Evolutionary conservation across 2,329 filamentous ascomycete genomes (phyloP).

Genomic region (Paraphaeosphaeria minitans): DNA sequence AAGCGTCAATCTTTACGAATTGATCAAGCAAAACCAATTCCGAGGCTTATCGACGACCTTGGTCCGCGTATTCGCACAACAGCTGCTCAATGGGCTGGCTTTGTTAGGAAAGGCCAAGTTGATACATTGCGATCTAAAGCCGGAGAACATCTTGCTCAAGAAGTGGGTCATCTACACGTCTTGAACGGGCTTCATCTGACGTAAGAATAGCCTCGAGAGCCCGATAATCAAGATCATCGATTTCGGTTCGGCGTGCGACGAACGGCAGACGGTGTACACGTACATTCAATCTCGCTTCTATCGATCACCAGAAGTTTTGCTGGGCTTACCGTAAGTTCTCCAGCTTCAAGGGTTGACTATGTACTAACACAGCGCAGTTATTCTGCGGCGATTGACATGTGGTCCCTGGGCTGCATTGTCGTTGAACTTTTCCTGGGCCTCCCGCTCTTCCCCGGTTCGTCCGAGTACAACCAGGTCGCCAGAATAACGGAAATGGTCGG

Average conservation of each 20-base stretch:
- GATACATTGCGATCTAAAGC: constrained; percentile 98
- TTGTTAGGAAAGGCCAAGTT: constrained; percentile 93
- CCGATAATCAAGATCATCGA: constrained; percentile 99
- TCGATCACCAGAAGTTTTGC: constrained; percentile 89
- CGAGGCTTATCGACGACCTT: constrained; percentile 94
- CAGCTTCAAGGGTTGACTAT: not conserved
- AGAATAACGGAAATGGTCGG: constrained; percentile 98
- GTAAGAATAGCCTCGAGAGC: constrained; percentile 73
- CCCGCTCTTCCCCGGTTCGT: constrained; percentile 93
- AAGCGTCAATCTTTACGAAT: constrained; percentile 95
- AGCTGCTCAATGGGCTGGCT: constrained; percentile 88
- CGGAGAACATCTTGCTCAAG: constrained; percentile 96
- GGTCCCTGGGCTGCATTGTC: constrained; percentile 97
- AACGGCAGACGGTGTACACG: constrained; percentile 97
- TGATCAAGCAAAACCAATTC: constrained; percentile 99
- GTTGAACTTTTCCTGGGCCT: constrained; percentile 95
- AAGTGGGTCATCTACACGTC: constrained; percentile 61
- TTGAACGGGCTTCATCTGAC: constrained; percentile 15
- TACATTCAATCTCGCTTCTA: constrained; percentile 99
- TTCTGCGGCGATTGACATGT: constrained; percentile 99
- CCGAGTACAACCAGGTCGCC: constrained; percentile 97
- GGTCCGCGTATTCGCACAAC: constrained; percentile 95
- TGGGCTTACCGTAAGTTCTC: constrained; percentile 74
- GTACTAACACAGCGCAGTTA: constrained; percentile 58
- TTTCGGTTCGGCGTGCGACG: constrained; percentile 97